Percentiles rank a stretch among this genome's conserved stretches.
These are phyloP conservation scores for Sordariomycetes sp. DNA, from an alignment of 2,329 filamentous ascomycete genomes.

Conservation along the genomic window DNA sequence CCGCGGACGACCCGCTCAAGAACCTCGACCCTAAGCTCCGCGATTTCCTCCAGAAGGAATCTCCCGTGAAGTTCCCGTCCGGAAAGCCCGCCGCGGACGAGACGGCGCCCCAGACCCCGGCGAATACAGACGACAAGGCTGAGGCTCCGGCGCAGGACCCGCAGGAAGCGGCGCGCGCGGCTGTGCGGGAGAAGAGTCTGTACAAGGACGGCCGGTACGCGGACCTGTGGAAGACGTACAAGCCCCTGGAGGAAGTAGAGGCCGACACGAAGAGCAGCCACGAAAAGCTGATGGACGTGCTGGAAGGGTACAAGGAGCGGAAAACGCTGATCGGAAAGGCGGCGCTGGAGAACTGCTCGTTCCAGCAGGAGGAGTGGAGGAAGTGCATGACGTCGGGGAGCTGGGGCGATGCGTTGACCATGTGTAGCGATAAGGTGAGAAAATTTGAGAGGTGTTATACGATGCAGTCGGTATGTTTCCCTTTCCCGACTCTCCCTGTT, in stretches of 20 bases:
- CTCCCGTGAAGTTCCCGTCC: conserved; percentile 52
- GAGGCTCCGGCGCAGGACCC: conserved; percentile 7
- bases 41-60: conserved; percentile 74
- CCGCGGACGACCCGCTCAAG: conserved; percentile 43
- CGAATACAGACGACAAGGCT: conserved; percentile 4
- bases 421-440: conserved; percentile 69
- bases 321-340: conserved; percentile 65
- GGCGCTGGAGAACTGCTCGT: conserved; percentile 84
- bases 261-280: conserved; percentile 58
- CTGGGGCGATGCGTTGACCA: conserved; percentile 54
- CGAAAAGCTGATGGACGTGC: conserved; percentile 66
- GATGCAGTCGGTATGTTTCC: conserved; percentile 58
- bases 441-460: conserved; percentile 78
- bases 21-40: conserved; percentile 73
- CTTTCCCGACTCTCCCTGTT: neutral
- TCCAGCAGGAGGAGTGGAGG: conserved; percentile 73
- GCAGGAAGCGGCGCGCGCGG: conserved; percentile 19
- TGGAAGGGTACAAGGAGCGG: conserved; percentile 75
- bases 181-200: conserved; percentile 36
- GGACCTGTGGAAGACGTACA: conserved; percentile 87
- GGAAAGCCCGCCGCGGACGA: conserved; percentile 9
- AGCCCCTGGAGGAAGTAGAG: conserved; percentile 57
- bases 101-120: conserved; percentile 11
- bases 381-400: conserved; percentile 68
- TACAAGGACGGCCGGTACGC: conserved; percentile 56